Evolutionary conservation across 352 stramenopile species (phyloP).

Genomic region (Saprolegnia parasitica): DNA sequence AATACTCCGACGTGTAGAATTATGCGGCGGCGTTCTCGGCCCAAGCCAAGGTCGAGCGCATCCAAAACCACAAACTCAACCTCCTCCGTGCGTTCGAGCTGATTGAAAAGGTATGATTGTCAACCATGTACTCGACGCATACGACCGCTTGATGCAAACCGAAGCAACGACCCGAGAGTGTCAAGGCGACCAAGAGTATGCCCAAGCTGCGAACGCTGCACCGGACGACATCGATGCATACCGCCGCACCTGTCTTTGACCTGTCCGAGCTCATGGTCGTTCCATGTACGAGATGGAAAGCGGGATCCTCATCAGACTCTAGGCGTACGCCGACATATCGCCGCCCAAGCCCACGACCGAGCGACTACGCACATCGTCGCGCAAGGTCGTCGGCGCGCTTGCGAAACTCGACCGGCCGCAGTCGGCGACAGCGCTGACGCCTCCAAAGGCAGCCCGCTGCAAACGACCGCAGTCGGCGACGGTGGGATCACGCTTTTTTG

Average conservation of each 20-base stretch:
- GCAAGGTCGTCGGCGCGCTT: constrained; percentile 8
- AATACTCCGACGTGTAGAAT: too few relatives aligned
- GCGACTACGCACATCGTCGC: background rate
- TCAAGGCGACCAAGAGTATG: constrained; percentile 3
- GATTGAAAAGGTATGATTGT: constrained; percentile 20
- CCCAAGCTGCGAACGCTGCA: background rate
- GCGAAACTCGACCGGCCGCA: constrained; percentile 5
- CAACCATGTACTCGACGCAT: too few relatives aligned
- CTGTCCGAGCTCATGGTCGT: constrained; percentile 14
- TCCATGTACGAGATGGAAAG: background rate
- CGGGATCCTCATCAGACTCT: background rate
- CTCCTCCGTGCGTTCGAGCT: constrained; percentile 23
- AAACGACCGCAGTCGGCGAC: constrained; percentile 22
- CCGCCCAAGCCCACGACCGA: constrained; percentile 11
- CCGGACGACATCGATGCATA: background rate
- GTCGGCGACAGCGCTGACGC: background rate
- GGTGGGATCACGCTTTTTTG: background rate
- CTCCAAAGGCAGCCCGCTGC: background rate
- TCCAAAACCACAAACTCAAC: constrained; percentile 23
- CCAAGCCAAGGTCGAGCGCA: constrained; percentile 21
- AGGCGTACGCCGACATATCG: constrained; percentile 1
- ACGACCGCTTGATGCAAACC: too few relatives aligned
- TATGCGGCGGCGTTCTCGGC: constrained; percentile 25
- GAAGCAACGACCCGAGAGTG: constrained; percentile 21
- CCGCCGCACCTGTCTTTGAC: constrained; percentile 10